These are phyloP conservation scores for Vinca major DNA, from an alignment of 305 asterid genomes.

Conservation along the genomic window DNA sequence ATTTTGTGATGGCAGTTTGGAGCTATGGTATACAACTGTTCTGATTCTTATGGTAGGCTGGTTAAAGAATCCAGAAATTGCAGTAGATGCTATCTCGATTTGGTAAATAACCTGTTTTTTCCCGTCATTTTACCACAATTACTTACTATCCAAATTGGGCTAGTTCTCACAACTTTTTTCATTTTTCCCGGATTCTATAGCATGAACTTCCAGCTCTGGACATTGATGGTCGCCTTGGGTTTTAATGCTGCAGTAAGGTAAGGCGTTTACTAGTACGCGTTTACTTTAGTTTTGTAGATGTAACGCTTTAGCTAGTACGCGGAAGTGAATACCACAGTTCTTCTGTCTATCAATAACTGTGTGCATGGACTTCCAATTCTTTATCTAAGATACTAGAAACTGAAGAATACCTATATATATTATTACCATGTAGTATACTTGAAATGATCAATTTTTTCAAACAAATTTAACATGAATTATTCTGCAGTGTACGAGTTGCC, in stretches of 20 bases:
- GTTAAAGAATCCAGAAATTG: slow-evolving; percentile 53
- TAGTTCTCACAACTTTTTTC: not conserved
- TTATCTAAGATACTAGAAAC: too few relatives aligned
- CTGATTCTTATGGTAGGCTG: slow-evolving; percentile 68
- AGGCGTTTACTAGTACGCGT: not conserved
- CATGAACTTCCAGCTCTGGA: slow-evolving; percentile 60
- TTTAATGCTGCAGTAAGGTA: slow-evolving; percentile 79
- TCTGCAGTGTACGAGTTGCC: slow-evolving; percentile 55
- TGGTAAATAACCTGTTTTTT: slow-evolving; percentile 33
- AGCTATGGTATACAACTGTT: slow-evolving; percentile 55
- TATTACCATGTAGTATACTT: too few relatives aligned
- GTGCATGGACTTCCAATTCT: too few relatives aligned
- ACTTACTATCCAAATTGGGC: too few relatives aligned
- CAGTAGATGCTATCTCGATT: slow-evolving; percentile 63
- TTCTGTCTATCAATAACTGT: too few relatives aligned
- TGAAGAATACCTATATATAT: too few relatives aligned
- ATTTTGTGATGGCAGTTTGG: slow-evolving; percentile 38
- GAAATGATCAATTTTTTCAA: too few relatives aligned
- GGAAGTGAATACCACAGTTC: too few relatives aligned
- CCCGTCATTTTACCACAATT: not conserved
- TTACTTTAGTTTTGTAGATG: too few relatives aligned
- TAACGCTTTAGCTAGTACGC: too few relatives aligned
- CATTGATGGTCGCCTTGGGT: slow-evolving; percentile 55
- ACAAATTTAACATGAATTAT: not conserved
- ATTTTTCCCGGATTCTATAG: slow-evolving; percentile 27